Evolutionary conservation across 345 rosid genomes (phyloP).

Genomic region (Eucalyptus cloeziana): DNA sequence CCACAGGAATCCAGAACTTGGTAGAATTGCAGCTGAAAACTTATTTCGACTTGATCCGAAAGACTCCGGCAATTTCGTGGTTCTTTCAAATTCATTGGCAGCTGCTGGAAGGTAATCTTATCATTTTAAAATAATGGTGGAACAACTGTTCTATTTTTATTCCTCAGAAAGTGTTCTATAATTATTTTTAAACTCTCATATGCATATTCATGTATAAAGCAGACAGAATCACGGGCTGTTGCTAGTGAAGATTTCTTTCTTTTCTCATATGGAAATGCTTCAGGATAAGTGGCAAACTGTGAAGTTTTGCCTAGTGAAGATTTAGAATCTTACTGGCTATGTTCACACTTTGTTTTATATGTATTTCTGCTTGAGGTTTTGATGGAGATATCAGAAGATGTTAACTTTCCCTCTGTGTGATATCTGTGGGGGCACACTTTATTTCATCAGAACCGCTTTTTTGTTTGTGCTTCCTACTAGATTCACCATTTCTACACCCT

Average conservation of each 20-base stretch:
- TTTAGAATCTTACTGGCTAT: background rate
- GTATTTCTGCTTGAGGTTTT: background rate
- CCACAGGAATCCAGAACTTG: slow-evolving; percentile 46
- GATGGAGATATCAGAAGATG: background rate
- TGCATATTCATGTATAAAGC: background rate
- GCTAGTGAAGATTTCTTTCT: background rate
- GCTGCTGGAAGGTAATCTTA: slow-evolving; percentile 54
- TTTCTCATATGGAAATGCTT: background rate
- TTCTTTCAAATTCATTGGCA: slow-evolving; percentile 75
- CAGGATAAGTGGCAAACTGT: background rate
- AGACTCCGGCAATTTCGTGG: slow-evolving; percentile 73
- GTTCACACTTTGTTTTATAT: background rate
- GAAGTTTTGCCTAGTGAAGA: background rate
- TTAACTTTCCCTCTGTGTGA: background rate
- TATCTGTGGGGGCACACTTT: background rate
- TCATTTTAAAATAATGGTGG: background rate
- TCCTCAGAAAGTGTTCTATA: background rate
- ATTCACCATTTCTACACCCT: background rate
- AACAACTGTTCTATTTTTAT: background rate
- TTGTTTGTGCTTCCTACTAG: background rate
- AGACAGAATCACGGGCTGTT: background rate
- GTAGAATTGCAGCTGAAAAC: slow-evolving; percentile 52
- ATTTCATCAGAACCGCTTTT: background rate
- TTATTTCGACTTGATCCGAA: slow-evolving; percentile 68
- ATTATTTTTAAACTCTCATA: background rate